A percentile compares a stretch with the other conserved stretches of the same genome.
Evolutionary conservation across 2,329 filamentous ascomycete species (phyloP).

Genomic region (Macrophomina tecta): DNA sequence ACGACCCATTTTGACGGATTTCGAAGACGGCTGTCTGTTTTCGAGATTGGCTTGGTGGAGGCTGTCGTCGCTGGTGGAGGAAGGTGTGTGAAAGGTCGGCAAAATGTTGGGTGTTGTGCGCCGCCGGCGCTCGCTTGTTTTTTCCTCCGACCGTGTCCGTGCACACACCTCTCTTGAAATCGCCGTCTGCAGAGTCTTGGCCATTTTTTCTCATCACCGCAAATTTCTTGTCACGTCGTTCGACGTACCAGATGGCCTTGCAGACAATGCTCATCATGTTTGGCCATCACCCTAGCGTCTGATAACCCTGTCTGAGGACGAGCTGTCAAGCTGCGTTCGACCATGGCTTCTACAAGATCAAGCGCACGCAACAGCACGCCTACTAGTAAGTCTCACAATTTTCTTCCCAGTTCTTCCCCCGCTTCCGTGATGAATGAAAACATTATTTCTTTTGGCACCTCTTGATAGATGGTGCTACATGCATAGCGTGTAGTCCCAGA

Average conservation of each 20-base stretch:
- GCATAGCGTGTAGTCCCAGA: slow-evolving; percentile 46
- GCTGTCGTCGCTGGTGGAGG: slow-evolving; percentile 25
- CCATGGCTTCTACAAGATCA: too few relatives aligned
- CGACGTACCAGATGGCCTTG: slow-evolving; percentile 66
- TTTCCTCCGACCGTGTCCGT: slow-evolving; percentile 13
- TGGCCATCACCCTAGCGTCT: background rate
- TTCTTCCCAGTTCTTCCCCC: slow-evolving; percentile 48
- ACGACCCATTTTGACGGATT: slow-evolving; percentile 78
- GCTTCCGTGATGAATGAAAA: slow-evolving; percentile 16
- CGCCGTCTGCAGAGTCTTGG: background rate
- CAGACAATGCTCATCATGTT: background rate
- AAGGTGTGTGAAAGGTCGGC: slow-evolving; percentile 24
- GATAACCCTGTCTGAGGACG: background rate
- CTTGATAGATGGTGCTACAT: slow-evolving; percentile 73
- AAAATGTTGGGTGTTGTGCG: slow-evolving; percentile 25
- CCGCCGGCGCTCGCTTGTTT: slow-evolving; percentile 35
- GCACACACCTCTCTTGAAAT: slow-evolving; percentile 12
- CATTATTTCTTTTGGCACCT: slow-evolving; percentile 83
- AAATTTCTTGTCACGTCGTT: background rate
- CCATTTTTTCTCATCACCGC: background rate
- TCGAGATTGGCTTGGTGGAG: slow-evolving; percentile 35
- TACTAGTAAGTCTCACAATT: slow-evolving; percentile 41
- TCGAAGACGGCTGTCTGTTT: slow-evolving; percentile 23
- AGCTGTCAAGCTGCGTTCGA: too few relatives aligned
- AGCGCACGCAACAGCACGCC: background rate